Evolutionary conservation across 2,329 filamentous ascomycete genomes (phyloP).

Genomic region (Aspergillus tanneri): DNA sequence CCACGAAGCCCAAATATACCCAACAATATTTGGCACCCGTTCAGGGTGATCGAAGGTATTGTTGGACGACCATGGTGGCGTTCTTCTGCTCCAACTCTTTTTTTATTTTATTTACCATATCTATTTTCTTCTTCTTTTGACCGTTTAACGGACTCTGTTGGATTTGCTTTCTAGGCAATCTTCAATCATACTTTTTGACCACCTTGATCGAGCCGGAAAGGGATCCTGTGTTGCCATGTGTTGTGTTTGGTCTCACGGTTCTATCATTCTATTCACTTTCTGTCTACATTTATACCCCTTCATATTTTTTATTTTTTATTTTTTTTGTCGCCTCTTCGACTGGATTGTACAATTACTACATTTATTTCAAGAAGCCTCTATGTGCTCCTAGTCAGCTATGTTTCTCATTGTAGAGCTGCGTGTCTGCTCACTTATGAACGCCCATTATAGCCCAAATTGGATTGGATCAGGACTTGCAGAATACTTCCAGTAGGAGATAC

Average conservation of each 20-base stretch:
- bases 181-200: neutral
- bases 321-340: constrained; percentile 2
- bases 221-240: neutral
- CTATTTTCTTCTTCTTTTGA: constrained; percentile 6
- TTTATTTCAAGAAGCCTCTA: constrained; percentile 20
- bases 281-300: constrained; percentile 24
- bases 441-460: too few species aligned
- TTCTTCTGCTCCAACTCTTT: neutral
- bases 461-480: too few species aligned
- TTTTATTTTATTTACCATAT: constrained; percentile 8
- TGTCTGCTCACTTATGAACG: too few species aligned
- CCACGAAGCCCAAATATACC: constrained; percentile 16
- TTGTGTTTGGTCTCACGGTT: constrained; percentile 5
- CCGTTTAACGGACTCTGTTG: neutral
- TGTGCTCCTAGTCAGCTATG: constrained; percentile 11
- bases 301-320: constrained; percentile 11
- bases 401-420: too few species aligned
- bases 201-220: neutral
- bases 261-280: constrained; percentile 10
- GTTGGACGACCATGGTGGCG: neutral
- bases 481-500: too few species aligned
- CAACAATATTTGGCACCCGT: neutral
- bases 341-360: constrained; percentile 24
- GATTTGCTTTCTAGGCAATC: neutral
- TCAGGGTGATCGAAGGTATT: neutral